Evolutionary conservation across 768 basidiomycete species (phyloP).

Genomic region (Mrakia frigida): DNA sequence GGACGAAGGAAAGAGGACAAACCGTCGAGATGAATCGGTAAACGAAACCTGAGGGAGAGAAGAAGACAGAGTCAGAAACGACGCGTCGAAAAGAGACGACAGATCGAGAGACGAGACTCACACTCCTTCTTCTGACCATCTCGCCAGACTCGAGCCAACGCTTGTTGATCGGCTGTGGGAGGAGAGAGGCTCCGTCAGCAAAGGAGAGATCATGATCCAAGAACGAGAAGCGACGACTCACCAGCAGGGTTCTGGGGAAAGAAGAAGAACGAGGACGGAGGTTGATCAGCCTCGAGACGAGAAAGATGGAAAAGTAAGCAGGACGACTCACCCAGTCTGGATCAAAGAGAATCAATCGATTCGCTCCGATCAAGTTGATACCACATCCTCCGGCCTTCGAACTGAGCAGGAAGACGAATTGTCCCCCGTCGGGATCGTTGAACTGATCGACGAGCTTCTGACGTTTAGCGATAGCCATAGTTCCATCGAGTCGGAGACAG

Average conservation of each 20-base stretch:
- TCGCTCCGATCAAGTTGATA: conserved; percentile 47
- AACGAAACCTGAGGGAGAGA: conserved; percentile 68
- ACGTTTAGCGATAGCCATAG: conserved; percentile 82
- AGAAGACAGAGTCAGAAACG: background rate
- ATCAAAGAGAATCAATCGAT: conserved; percentile 46
- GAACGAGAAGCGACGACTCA: background rate
- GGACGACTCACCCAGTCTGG: conserved; percentile 46
- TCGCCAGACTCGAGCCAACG: conserved; percentile 96
- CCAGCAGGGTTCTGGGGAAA: conserved; percentile 14
- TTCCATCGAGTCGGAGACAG: conserved; percentile 88
- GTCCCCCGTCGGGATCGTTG: conserved; percentile 45
- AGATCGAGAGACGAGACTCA: conserved; percentile 45
- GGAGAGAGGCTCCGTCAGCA: background rate
- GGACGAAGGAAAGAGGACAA: conserved; percentile 10
- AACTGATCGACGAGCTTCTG: conserved; percentile 63
- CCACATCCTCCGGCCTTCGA: conserved; percentile 47
- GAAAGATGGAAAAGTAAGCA: background rate
- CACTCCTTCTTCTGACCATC: conserved; percentile 99
- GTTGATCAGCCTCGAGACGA: background rate
- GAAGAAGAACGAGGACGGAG: background rate
- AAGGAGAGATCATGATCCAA: background rate
- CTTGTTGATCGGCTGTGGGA: conserved; percentile 74
- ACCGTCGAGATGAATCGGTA: conserved; percentile 90
- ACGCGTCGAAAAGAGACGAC: background rate
- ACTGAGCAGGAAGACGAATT: conserved; percentile 45